Evolutionary conservation across 2,329 filamentous ascomycete genomes (phyloP).

Genomic region (Catunica adiposa): DNA sequence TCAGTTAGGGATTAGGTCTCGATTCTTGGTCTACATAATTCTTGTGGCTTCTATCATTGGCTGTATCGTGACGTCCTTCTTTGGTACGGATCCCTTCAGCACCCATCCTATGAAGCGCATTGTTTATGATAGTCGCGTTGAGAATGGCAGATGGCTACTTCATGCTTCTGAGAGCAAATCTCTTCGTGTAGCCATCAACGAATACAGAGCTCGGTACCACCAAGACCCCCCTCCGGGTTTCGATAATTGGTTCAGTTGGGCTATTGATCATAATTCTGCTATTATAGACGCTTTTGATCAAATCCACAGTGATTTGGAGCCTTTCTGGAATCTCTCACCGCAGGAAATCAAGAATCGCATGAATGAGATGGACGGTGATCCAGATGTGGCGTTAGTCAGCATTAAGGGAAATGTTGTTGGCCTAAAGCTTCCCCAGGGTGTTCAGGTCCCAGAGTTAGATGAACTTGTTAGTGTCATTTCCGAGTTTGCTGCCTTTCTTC

Average conservation of each 20-base stretch:
- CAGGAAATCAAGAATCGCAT: conserved; percentile 47
- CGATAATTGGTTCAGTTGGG: conserved; percentile 70
- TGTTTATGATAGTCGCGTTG: conserved; percentile 32
- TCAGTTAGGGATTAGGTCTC: conserved; percentile 4
- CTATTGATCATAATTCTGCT: conserved; percentile 47
- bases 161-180: conserved; percentile 31
- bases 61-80: conserved; percentile 17
- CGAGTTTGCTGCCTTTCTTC: conserved; percentile 54
- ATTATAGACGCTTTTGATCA: conserved; percentile 70
- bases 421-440: conserved; percentile 16
- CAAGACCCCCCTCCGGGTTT: conserved; percentile 66
- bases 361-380: conserved; percentile 23
- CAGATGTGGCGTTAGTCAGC: conserved; percentile 32
- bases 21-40: conserved; percentile 19
- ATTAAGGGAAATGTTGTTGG: conserved; percentile 47
- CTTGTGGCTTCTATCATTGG: conserved; percentile 25
- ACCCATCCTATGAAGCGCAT: conserved; percentile 33
- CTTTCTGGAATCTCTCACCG: conserved; percentile 62
- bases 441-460: conserved; percentile 24
- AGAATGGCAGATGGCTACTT: conserved; percentile 33
- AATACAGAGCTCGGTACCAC: conserved; percentile 38
- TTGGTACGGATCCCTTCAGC: conserved; percentile 10
- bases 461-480: conserved; percentile 49
- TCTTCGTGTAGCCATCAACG: conserved; percentile 28
- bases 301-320: conserved; percentile 56